These are phyloP conservation scores for Barbarea vulgaris DNA, from an alignment of 345 rosid genomes.

Conservation along the genomic window DNA sequence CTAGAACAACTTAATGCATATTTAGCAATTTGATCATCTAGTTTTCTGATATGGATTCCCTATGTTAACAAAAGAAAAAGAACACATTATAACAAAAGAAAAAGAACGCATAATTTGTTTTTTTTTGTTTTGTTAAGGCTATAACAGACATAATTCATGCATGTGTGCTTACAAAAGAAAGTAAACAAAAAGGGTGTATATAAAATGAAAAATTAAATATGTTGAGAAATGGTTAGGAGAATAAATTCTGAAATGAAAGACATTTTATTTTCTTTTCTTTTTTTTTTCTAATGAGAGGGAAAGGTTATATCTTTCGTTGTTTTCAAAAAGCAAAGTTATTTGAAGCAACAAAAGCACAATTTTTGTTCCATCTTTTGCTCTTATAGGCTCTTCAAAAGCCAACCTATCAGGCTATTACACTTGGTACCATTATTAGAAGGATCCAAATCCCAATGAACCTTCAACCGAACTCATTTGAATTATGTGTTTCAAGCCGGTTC, in stretches of 20 bases:
- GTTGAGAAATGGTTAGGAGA: slow-evolving; percentile 2
- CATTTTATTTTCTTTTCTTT: background rate
- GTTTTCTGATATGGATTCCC: background rate
- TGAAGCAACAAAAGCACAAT: slow-evolving; percentile 27
- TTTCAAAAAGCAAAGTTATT: slow-evolving; percentile 31
- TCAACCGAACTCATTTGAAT: background rate
- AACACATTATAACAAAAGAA: too few species aligned
- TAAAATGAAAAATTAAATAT: background rate
- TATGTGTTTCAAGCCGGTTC: background rate
- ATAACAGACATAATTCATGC: background rate
- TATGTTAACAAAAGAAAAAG: too few species aligned
- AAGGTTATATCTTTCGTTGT: slow-evolving; percentile 13
- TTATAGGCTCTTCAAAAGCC: slow-evolving; percentile 32
- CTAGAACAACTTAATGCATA: background rate
- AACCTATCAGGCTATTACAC: background rate
- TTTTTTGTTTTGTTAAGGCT: too few species aligned
- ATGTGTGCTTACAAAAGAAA: background rate
- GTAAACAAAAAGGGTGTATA: background rate
- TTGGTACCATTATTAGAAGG: slow-evolving; percentile 5
- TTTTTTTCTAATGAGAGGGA: background rate
- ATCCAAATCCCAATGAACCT: background rate
- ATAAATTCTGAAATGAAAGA: slow-evolving; percentile 10
- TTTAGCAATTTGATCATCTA: background rate
- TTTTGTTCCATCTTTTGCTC: slow-evolving; percentile 3
- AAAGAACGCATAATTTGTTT: too few species aligned